These are phyloP conservation scores for Santalum album DNA, from an alignment of 164 flowering plant species.

Conservation along the genomic window DNA sequence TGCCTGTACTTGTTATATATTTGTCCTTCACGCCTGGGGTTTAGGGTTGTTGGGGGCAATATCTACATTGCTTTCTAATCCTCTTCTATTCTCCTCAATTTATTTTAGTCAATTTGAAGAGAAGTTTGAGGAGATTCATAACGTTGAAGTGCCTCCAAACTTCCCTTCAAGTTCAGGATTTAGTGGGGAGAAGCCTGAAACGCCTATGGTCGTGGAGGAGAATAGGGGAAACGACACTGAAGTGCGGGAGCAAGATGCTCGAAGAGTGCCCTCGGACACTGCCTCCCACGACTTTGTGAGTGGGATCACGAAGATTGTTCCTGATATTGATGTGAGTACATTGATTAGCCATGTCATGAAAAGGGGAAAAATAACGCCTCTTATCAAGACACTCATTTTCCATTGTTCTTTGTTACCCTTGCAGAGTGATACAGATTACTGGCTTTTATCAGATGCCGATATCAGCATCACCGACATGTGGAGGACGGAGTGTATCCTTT, in stretches of 20 bases:
- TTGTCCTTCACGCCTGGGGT: too few relatives aligned
- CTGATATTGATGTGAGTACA: constrained; percentile 78
- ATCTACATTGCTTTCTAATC: background rate
- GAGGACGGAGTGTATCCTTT: constrained; percentile 73
- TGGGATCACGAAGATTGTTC: constrained; percentile 92
- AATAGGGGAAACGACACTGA: constrained; percentile 34
- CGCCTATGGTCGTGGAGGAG: constrained; percentile 21
- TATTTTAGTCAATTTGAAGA: constrained; percentile 76
- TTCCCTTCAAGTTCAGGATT: constrained; percentile 37
- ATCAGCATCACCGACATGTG: constrained; percentile 89
- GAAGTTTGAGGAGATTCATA: constrained; percentile 71
- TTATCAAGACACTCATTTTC: background rate
- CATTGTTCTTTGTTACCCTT: constrained; percentile 7
- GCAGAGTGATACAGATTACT: constrained; percentile 86
- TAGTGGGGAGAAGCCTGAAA: constrained; percentile 22
- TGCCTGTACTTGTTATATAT: too few relatives aligned
- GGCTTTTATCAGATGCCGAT: constrained; percentile 73
- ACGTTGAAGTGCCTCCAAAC: constrained; percentile 37
- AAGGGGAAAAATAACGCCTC: background rate
- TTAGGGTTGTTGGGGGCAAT: too few relatives aligned
- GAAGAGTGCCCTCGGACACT: constrained; percentile 37
- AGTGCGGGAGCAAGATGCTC: constrained; percentile 34
- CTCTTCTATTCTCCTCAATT: constrained; percentile 1
- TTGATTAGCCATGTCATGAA: background rate
- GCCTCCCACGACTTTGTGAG: constrained; percentile 68